Base-by-base conservation (phyloP, 2,329 filamentous ascomycete genomes). In the Trichoderma sp. region DNA sequence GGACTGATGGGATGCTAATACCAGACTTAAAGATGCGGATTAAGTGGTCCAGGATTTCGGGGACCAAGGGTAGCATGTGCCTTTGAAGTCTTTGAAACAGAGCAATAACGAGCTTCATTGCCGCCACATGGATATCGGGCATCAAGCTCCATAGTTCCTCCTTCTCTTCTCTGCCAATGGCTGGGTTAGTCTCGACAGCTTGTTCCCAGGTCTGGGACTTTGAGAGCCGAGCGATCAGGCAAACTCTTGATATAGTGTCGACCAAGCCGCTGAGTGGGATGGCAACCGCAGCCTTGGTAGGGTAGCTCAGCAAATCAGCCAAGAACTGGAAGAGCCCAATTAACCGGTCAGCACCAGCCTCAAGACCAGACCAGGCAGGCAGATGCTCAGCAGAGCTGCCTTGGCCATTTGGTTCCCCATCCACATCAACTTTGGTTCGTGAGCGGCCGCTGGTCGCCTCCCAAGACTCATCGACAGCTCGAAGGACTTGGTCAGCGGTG, bases 401-500 rank as follows among this genome's bases (percentile, higher is more conserved):
- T 16, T 89, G 89, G 3, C 89, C 88, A 8, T 81, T 79, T 0
- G 89, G 86, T 27, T 88, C 87, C 6, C 82, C 82, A 21, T 89
- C 87, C 14, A 86, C 82, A 72, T 87, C 84, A 41, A 88, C 83
- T 4, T 79, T 79, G 68, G 87, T 83, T 60, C 83, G 82, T 11
- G 81, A 81, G 77, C 89, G 88, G 4, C 87, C 89, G 38, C 89
- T 86, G 3, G 88, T 87, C 0, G 94, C 91, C 79, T 95, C 91
- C 93, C 95, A 97, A 56, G 94, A 93, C 82, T 98, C 95, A 12
- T 93, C 85, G 0, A 98, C 89, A 11, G 92, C 91, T 66, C 95
- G 91, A 80, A 98, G 93, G 0, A 97, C 88, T 77, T 92, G 90
- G 80, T 97, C 93, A 59, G 93, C 91, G 1, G 94, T 93, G 29